Conservation (phyloP, 2,329 filamentous ascomycete genomes). For the Aspergillus ochraceus region DNA sequence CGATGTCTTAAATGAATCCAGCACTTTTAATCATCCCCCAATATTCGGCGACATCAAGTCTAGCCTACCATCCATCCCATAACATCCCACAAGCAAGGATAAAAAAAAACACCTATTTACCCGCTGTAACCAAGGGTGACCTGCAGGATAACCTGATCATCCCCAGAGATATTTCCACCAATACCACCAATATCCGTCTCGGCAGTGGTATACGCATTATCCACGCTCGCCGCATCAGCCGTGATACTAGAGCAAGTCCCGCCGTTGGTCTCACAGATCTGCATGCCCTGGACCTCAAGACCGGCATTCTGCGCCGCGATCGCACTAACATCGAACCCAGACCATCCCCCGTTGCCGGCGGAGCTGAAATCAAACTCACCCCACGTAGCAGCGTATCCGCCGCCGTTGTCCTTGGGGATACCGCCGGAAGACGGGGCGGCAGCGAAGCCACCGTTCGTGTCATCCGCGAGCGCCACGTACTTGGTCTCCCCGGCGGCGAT, state of each 20-base stretch:
- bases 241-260: constrained; percentile 34
- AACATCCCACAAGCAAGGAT: too few relatives aligned
- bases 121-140: constrained; percentile 31
- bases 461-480: constrained; percentile 38
- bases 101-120: constrained; percentile 18
- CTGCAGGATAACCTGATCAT: constrained; percentile 27
- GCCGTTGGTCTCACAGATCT: constrained; percentile 30
- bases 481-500: constrained; percentile 35
- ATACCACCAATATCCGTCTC: constrained; percentile 33
- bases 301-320: constrained; percentile 35
- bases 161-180: constrained; percentile 31
- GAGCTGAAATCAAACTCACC: constrained; percentile 38
- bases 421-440: constrained; percentile 22
- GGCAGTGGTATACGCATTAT: constrained; percentile 34
- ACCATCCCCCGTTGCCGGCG: constrained; percentile 29
- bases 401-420: constrained; percentile 27
- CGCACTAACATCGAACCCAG: constrained; percentile 36
- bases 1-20: neutral
- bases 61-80: constrained; percentile 2
- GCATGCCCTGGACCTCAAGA: constrained; percentile 35
- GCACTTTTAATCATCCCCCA: neutral
- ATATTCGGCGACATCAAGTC: too few relatives aligned
- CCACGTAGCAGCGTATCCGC: constrained; percentile 34
- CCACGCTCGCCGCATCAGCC: constrained; percentile 20
- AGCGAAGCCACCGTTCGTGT: constrained; percentile 37